These are phyloP conservation scores for Houttuynia cordata DNA, from an alignment of 164 flowering plant genomes.

Conservation along the genomic window DNA sequence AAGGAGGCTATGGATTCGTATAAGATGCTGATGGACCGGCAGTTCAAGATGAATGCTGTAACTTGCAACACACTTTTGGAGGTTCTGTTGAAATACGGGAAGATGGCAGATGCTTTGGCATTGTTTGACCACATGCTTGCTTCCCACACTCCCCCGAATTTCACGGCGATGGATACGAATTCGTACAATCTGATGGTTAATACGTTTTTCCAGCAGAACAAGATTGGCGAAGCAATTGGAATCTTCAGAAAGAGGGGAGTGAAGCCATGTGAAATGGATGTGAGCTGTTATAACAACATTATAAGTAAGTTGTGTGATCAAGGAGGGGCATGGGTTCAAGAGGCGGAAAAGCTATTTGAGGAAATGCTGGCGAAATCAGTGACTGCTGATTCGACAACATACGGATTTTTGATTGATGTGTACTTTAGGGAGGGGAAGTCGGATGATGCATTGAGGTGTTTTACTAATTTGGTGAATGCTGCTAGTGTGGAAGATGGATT, in stretches of 20 bases:
- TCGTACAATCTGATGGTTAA: slow-evolving; percentile 64
- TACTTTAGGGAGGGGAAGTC: slow-evolving; percentile 37
- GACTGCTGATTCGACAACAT: slow-evolving; percentile 40
- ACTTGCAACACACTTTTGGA: slow-evolving; percentile 64
- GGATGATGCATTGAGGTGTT: slow-evolving; percentile 38
- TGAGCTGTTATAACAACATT: slow-evolving; percentile 52
- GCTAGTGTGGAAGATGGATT: neutral
- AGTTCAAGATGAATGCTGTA: slow-evolving; percentile 50
- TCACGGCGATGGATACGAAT: slow-evolving; percentile 57
- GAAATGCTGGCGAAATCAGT: slow-evolving; percentile 37
- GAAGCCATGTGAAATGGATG: slow-evolving; percentile 64
- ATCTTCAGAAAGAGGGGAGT: slow-evolving; percentile 47
- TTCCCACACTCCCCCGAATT: slow-evolving; percentile 50
- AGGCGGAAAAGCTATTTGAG: slow-evolving; percentile 44
- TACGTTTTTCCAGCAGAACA: slow-evolving; percentile 43
- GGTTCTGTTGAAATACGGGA: slow-evolving; percentile 47
- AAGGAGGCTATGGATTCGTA: slow-evolving; percentile 75
- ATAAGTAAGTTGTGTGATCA: slow-evolving; percentile 43
- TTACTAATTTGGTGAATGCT: slow-evolving; percentile 1
- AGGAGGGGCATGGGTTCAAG: slow-evolving; percentile 21
- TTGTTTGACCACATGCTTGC: slow-evolving; percentile 66
- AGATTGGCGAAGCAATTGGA: slow-evolving; percentile 34
- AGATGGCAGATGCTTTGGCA: slow-evolving; percentile 40
- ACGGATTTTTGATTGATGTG: slow-evolving; percentile 41
- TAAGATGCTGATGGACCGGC: slow-evolving; percentile 27